A percentile compares a stretch with the other conserved stretches of the same genome.
phyloP scores from a whole-genome alignment of 306 rosid species.

The Vigna nakashimae region DNA sequence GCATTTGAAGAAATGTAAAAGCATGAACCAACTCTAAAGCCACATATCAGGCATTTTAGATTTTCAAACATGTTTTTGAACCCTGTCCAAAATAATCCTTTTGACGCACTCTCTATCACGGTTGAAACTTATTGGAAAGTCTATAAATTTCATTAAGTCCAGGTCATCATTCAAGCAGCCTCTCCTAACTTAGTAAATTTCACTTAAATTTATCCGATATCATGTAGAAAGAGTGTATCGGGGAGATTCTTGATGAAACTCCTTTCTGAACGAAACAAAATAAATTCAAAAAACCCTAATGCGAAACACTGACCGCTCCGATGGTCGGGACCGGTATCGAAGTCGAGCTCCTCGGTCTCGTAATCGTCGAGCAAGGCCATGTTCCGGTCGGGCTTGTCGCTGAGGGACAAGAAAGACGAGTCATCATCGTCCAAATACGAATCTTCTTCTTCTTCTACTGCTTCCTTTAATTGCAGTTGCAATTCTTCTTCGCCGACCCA shows the following conservation, averaged over 20 bases:
- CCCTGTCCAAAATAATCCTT: not conserved
- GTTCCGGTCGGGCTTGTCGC: conserved; percentile 81
- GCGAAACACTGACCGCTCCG: conserved; percentile 64
- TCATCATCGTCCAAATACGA: conserved; percentile 70
- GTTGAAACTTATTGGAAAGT: not conserved
- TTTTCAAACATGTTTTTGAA: too few relatives aligned
- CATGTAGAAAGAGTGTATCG: not conserved
- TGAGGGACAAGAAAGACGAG: conserved; percentile 75
- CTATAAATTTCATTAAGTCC: not conserved
- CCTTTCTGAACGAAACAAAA: not conserved
- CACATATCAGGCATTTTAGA: too few relatives aligned
- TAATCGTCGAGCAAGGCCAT: conserved; percentile 75
- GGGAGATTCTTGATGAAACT: not conserved
- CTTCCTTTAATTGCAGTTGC: conserved; percentile 15
- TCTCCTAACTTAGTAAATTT: not conserved
- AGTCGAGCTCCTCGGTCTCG: conserved; percentile 78
- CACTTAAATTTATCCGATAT: too few relatives aligned
- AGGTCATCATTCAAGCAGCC: too few relatives aligned
- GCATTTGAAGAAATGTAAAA: conserved; percentile 36
- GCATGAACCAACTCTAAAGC: not conserved
- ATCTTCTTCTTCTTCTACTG: conserved; percentile 31
- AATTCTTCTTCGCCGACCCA: conserved; percentile 36
- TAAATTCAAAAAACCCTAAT: conserved; percentile 13
- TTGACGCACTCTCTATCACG: too few relatives aligned
- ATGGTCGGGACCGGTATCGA: conserved; percentile 59